These are phyloP conservation scores for Neonectria punicea DNA, from an alignment of 2,329 filamentous ascomycete genomes.

Conservation along the genomic window DNA sequence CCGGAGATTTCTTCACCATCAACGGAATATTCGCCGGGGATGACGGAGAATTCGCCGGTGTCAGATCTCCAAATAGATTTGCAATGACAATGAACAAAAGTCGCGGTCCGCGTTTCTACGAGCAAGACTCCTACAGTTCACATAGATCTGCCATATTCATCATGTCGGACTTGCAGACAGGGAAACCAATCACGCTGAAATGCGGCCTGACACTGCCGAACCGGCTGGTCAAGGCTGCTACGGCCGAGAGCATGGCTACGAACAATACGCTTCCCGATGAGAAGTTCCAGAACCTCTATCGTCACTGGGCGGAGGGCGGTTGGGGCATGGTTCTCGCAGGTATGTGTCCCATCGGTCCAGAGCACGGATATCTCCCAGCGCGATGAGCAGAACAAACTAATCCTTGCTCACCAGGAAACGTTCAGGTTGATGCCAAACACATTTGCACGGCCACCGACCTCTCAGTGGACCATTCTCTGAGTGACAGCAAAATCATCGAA, in stretches of 20 bases:
- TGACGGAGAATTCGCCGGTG: neutral
- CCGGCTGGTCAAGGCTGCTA: slow-evolving; percentile 61
- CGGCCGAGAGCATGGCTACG: slow-evolving; percentile 53
- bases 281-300: slow-evolving; percentile 54
- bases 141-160: neutral
- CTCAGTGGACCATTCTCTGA: slow-evolving; percentile 15
- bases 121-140: neutral
- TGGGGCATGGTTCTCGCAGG: slow-evolving; percentile 60
- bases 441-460: slow-evolving; percentile 16
- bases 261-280: slow-evolving; percentile 50
- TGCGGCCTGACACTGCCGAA: slow-evolving; percentile 66
- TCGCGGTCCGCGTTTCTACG: neutral
- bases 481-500: neutral
- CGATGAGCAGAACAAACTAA: neutral
- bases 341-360: neutral
- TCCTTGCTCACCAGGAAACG: neutral
- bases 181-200: slow-evolving; percentile 52
- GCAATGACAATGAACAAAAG: neutral
- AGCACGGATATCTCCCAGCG: neutral
- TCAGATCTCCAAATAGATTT: neutral
- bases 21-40: slow-evolving; percentile 1
- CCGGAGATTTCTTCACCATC: neutral
- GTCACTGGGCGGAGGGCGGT: slow-evolving; percentile 60
- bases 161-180: neutral
- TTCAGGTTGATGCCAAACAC: slow-evolving; percentile 11